Base-by-base conservation (phyloP, 2,329 filamentous ascomycete species). In the Alternaria infectoria region DNA sequence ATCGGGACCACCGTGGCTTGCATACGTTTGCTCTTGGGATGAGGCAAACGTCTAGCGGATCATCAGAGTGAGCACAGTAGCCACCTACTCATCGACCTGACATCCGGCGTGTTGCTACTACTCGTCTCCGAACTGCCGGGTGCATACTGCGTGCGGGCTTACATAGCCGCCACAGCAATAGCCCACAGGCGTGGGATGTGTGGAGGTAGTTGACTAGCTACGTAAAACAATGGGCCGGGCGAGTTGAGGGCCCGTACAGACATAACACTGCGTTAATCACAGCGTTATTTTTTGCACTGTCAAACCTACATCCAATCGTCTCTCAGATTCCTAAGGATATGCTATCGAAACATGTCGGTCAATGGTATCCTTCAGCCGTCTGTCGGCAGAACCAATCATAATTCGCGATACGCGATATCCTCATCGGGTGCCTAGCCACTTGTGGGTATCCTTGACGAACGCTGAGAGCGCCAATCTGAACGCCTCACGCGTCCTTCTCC, bases 401-500 rank as follows among this genome's bases (percentile, higher is more conserved):
- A 40, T 15, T 13, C 25, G 15, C 46, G 46, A 55, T 71, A 75
- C 60, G 67, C 71, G 73, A 77, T 44, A 54, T 61, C 36, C 23
- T 32, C 6, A 43, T 68, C 56, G 66, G 59, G 68, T 59, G 56
- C 65, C 74, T 77, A 70, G 54, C 74, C 65, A 15, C 36, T 71
- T 69, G 13, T 25, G 68, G 76, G 52, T 56, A 67, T 58, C 45
- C 58, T 78, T 76, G 68, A 76, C 77, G 77, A 79, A 72, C 54
- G 58, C 59, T 68, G 58, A 69, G 57, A 61, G 66, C 68, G 66
- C 65, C 67, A 60, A 67, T 44, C 26, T 60, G 40, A 55, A 75
- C 69, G 70, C 74, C 68, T 74, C 70, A 72, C 66, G 69, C 69
- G 64, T 66, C 66, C 63, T 50, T 61, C 49, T 68, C 57, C 52